phyloP scores from a whole-genome alignment of 2,329 filamentous ascomycete genomes.

The Didymella pomorum region DNA sequence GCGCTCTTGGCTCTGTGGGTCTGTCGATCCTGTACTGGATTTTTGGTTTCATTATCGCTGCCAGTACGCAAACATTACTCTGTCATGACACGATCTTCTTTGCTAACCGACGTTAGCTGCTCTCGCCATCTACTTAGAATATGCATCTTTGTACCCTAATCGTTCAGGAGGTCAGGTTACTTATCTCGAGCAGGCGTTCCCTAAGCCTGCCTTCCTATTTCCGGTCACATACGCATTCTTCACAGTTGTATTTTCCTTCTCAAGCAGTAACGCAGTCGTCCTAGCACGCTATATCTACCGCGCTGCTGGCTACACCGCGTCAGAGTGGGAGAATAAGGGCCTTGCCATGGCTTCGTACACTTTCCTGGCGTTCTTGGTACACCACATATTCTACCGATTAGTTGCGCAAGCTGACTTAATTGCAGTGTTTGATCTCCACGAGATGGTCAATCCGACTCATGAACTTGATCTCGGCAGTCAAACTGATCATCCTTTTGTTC shows the following conservation, averaged over 20 bases:
- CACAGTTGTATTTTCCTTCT: background rate
- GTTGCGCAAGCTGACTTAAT: background rate
- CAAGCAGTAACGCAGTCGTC: background rate
- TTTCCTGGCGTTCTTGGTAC: background rate
- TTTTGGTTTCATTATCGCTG: constrained; percentile 39
- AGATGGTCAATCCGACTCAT: background rate
- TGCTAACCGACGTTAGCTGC: constrained; percentile 24
- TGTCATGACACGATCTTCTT: too few species aligned
- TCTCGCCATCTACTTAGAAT: constrained; percentile 34
- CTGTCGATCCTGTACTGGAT: background rate
- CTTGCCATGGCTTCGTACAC: too few species aligned
- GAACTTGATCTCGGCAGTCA: background rate
- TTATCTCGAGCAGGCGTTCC: background rate
- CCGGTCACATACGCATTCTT: background rate
- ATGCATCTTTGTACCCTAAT: background rate
- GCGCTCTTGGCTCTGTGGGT: background rate
- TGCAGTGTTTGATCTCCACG: background rate
- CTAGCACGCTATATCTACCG: background rate
- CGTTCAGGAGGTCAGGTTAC: background rate
- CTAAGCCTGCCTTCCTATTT: background rate
- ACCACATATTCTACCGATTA: background rate
- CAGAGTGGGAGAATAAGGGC: too few species aligned
- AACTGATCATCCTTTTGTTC: background rate
- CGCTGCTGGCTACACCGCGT: too few species aligned
- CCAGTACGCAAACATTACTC: constrained; percentile 19